Evolutionary conservation across 2,329 filamentous ascomycete species (phyloP), one percentile per base, ranked within the genome.

Genomic region (Coniella lustricola): DNA sequence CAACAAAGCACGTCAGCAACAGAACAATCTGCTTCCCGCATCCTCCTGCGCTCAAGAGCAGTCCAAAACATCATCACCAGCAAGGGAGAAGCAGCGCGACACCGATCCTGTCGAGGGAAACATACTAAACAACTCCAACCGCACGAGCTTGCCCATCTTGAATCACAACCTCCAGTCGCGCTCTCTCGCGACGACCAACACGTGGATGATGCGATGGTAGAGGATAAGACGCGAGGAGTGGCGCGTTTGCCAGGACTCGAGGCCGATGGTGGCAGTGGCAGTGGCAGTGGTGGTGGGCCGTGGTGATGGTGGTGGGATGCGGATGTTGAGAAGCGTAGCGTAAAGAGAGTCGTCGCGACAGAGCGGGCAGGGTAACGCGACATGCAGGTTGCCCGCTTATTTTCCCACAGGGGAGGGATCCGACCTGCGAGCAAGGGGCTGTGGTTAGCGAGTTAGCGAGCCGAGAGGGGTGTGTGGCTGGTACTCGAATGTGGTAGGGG

Each of bases 101-200:
- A 10, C 25, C 5, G 25, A 29, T 29, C 25, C n/a, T n/a, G n/a
- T n/a, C 5, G 25, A 29, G 25, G 10, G 25, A 31, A 32, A 73
- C 83, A 56, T 75, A 93, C 89, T 96, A 73, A 86, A 95, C 54
- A 98, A 77, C 75, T 97, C 91, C 45, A 98, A 82, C 54, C 90
- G 85, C 62, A 95, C 87, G 62, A 98, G 84, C 71, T 97, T 97
- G 57, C 91, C 91, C 93, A 98, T 97, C 55, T 66, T 83, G 71
- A 66, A 58, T 51, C 53, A 22, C 39, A 51, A 13, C n/a, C n/a
- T n/a, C n/a, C n/a, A n/a, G n/a, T n/a, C n/a, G 54, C 57, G 52
- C 49, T 40, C 51, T 18, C 49, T 40, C 51, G 21, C 46, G 38
- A 38, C 38, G 48, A 46, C n/a, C n/a, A n/a, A n/a, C 50, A 46